Evolutionary conservation across 2,329 filamentous ascomycete genomes (phyloP).

Genomic region (Trichoderma afroharzianum): DNA sequence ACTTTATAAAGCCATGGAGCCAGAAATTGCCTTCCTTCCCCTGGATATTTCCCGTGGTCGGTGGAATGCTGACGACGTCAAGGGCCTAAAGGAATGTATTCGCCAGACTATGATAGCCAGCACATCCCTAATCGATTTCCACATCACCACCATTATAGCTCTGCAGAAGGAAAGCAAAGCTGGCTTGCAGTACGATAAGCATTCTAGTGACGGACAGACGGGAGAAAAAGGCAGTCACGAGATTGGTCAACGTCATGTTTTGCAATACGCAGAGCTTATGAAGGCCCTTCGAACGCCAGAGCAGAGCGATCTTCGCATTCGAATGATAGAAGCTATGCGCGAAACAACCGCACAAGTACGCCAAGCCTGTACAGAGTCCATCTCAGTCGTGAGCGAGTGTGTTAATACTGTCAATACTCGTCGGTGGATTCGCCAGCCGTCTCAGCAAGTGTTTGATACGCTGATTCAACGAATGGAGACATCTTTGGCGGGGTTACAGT

Average conservation of each 20-base stretch:
- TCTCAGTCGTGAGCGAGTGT: slow-evolving; percentile 25
- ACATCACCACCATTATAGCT: slow-evolving; percentile 29
- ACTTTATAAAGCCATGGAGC: slow-evolving; percentile 36
- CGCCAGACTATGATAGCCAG: slow-evolving; percentile 34
- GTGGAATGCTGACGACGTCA: slow-evolving; percentile 44
- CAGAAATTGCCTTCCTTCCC: slow-evolving; percentile 41
- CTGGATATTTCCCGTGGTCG: slow-evolving; percentile 44
- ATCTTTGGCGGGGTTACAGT: slow-evolving; percentile 27
- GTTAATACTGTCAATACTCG: slow-evolving; percentile 29
- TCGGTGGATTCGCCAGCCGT: slow-evolving; percentile 29
- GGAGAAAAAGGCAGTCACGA: slow-evolving; percentile 20
- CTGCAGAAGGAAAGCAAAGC: slow-evolving; percentile 22
- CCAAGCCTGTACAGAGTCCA: slow-evolving; percentile 22
- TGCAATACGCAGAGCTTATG: slow-evolving; percentile 33
- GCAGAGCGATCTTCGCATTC: slow-evolving; percentile 28
- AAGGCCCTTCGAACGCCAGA: slow-evolving; percentile 38
- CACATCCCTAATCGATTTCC: slow-evolving; percentile 41
- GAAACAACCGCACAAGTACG: slow-evolving; percentile 29
- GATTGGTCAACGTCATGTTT: slow-evolving; percentile 27
- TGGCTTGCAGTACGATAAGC: not conserved
- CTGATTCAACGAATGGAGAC: slow-evolving; percentile 22
- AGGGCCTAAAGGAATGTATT: slow-evolving; percentile 33
- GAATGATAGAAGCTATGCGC: slow-evolving; percentile 33
- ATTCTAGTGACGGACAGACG: not conserved
- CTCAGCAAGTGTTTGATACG: slow-evolving; percentile 23